Percentiles rank a stretch among this genome's conserved stretches.
Evolutionary conservation across 176 grass and related monocot genomes (phyloP).

Genomic region (Hyparrhenia diplandra): DNA sequence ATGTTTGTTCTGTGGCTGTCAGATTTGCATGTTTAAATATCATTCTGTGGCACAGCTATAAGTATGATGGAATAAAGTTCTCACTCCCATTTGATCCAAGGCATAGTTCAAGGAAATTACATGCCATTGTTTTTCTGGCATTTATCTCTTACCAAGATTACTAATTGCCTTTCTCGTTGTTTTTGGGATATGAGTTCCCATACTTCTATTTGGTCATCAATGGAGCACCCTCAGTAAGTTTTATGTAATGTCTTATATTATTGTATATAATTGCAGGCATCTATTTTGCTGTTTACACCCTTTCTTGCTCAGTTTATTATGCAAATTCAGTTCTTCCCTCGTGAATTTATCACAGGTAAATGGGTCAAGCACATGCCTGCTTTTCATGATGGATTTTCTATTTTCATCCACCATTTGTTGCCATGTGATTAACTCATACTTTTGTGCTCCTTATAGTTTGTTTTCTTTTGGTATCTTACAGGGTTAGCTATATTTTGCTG

Average conservation of each 20-base stretch:
- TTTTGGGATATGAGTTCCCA: slow-evolving; percentile 3
- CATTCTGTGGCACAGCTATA: slow-evolving; percentile 10
- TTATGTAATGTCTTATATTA: slow-evolving; percentile 18
- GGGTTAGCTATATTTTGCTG: slow-evolving; percentile 92
- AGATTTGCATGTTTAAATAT: slow-evolving; percentile 22
- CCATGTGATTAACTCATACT: slow-evolving; percentile 18
- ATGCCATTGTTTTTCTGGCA: background rate
- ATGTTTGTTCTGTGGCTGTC: slow-evolving; percentile 30
- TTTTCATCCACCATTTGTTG: slow-evolving; percentile 5
- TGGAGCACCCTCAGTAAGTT: background rate
- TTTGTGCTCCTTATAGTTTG: slow-evolving; percentile 14
- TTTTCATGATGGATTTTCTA: slow-evolving; percentile 1
- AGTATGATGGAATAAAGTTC: background rate
- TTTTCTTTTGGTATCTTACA: slow-evolving; percentile 43
- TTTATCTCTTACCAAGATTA: slow-evolving; percentile 1
- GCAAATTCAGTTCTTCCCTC: slow-evolving; percentile 66
- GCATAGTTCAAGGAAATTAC: slow-evolving; percentile 4
- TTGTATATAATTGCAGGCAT: slow-evolving; percentile 46
- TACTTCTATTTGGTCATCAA: background rate
- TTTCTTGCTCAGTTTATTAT: slow-evolving; percentile 62
- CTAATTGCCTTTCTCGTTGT: slow-evolving; percentile 26
- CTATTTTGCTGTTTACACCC: slow-evolving; percentile 79
- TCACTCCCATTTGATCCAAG: slow-evolving; percentile 15
- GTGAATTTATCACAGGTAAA: slow-evolving; percentile 89
- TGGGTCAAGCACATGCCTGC: background rate